These are phyloP conservation scores for Penicillium oxalicum DNA, from an alignment of 2,329 filamentous ascomycete species.

Conservation along the genomic window DNA sequence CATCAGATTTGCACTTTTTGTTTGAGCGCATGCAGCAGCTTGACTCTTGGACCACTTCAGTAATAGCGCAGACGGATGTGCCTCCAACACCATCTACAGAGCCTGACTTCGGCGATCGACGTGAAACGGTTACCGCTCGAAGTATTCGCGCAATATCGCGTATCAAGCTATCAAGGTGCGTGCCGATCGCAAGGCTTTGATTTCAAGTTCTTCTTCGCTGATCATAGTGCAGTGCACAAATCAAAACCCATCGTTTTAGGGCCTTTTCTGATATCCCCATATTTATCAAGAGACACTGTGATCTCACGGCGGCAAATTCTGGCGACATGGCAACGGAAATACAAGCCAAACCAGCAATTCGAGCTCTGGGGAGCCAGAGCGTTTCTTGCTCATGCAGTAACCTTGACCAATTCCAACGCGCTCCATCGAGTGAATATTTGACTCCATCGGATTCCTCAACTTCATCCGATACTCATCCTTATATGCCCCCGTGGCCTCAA, in stretches of 20 bases:
- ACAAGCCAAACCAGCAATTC: constrained; percentile 10
- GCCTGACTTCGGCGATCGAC: constrained; percentile 22
- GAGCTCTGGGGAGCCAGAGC: constrained; percentile 21
- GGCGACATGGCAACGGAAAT: constrained; percentile 5
- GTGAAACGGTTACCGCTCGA: constrained; percentile 35
- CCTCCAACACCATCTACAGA: constrained; percentile 21
- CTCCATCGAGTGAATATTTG: constrained; percentile 27
- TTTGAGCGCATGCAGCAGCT: constrained; percentile 40
- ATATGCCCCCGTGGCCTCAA: constrained; percentile 24
- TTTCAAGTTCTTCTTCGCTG: background rate
- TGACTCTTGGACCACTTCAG: constrained; percentile 35
- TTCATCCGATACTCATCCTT: constrained; percentile 26
- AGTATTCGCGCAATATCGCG: constrained; percentile 38
- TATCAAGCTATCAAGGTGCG: constrained; percentile 42
- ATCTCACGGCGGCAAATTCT: constrained; percentile 32
- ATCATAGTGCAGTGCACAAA: constrained; percentile 34
- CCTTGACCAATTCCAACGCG: constrained; percentile 26
- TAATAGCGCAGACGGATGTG: constrained; percentile 31
- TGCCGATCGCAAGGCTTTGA: background rate
- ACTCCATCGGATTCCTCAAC: constrained; percentile 30
- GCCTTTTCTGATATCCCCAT: constrained; percentile 44
- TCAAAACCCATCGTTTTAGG: constrained; percentile 43
- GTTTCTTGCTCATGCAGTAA: constrained; percentile 30
- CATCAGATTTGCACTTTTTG: constrained; percentile 33
- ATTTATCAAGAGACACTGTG: constrained; percentile 43